These are phyloP conservation scores for Penicillium sumatraense DNA, from an alignment of 2,329 filamentous ascomycete species.

Conservation along the genomic window DNA sequence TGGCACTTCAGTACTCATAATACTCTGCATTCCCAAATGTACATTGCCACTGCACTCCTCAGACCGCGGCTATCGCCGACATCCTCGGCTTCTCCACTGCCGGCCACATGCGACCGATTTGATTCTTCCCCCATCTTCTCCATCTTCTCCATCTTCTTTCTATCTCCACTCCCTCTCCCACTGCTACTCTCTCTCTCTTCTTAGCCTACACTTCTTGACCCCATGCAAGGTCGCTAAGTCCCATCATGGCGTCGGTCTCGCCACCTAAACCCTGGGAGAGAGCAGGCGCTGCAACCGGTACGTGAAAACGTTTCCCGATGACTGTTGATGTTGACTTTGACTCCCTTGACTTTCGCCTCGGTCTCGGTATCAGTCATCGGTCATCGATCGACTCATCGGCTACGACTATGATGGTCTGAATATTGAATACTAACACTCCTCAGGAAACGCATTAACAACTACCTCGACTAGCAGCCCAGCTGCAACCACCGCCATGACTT, in stretches of 20 bases:
- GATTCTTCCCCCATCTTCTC: constrained; percentile 15
- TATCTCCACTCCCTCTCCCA: constrained; percentile 1
- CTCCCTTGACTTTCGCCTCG: background rate
- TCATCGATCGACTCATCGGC: background rate
- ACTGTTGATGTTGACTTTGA: background rate
- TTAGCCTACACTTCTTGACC: constrained; percentile 4
- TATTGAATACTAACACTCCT: constrained; percentile 3
- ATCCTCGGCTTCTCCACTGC: constrained; percentile 30
- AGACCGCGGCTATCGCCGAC: constrained; percentile 25
- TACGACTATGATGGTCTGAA: too few relatives aligned
- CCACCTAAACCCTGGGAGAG: constrained; percentile 98
- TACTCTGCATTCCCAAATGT: too few relatives aligned
- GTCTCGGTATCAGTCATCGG: background rate
- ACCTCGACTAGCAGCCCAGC: constrained; percentile 27
- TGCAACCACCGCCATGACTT: constrained; percentile 42
- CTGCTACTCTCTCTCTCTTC: background rate
- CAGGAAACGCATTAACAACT: constrained; percentile 34
- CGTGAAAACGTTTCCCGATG: background rate
- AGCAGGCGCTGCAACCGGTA: constrained; percentile 65
- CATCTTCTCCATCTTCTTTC: constrained; percentile 8
- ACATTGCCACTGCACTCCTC: background rate
- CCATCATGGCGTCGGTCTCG: constrained; percentile 66
- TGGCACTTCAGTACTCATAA: too few relatives aligned
- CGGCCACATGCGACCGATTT: constrained; percentile 25
- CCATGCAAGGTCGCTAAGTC: constrained; percentile 37